A percentile compares a stretch with the other conserved stretches of the same genome.
phyloP scores from a whole-genome alignment of 139 green algal genomes.

The Micromonas commoda region DNA sequence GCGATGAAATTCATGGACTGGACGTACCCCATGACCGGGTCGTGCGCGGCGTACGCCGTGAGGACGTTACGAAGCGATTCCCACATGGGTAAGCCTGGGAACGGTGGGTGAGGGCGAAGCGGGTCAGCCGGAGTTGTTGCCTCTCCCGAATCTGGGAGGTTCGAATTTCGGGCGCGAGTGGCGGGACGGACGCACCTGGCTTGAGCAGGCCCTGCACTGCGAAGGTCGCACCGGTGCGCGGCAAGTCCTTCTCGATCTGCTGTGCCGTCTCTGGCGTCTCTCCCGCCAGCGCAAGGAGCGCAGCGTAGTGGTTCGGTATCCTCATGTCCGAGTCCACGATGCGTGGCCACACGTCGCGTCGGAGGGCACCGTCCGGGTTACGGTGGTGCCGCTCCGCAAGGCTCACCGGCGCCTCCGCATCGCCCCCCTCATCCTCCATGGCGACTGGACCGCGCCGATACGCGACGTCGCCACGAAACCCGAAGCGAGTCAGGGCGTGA shows the following conservation, averaged over 20 bases:
- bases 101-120: neutral
- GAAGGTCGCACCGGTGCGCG: neutral
- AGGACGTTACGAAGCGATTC: constrained; percentile 34
- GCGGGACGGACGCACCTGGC: neutral
- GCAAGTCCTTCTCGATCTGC: constrained; percentile 32
- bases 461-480: too few relatives aligned
- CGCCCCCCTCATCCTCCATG: too few relatives aligned
- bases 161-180: neutral
- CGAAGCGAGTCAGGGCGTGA: too few relatives aligned
- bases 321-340: too few relatives aligned
- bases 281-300: neutral
- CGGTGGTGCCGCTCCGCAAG: too few relatives aligned
- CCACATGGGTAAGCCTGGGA: neutral
- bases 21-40: constrained; percentile 43
- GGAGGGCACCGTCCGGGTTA: too few relatives aligned
- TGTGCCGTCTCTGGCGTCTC: neutral
- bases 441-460: too few relatives aligned
- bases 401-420: too few relatives aligned
- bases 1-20: constrained; percentile 53
- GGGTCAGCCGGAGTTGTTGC: neutral
- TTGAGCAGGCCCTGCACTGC: neutral
- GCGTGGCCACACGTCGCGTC: too few relatives aligned
- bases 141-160: too few relatives aligned
- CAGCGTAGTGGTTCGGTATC: neutral
- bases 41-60: constrained; percentile 40